Base-by-base conservation (phyloP, 2,329 filamentous ascomycete species). In the Ophiostoma montium region DNA sequence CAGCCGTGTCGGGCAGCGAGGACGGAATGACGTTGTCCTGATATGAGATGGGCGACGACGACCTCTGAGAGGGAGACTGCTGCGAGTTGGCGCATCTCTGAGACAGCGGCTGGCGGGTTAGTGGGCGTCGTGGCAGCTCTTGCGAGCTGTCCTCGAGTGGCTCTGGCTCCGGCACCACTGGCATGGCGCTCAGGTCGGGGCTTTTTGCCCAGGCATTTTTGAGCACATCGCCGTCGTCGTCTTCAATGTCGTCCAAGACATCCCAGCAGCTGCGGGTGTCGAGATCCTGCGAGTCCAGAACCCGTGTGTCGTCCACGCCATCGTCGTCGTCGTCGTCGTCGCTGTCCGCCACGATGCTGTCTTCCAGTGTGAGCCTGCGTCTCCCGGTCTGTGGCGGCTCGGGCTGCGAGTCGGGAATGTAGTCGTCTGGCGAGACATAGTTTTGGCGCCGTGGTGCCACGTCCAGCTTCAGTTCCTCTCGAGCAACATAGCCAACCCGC, bases 341-440 rank as follows among this genome's bases (percentile, higher is more conserved):
- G 8, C 23, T 18, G 8, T 11, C 35, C 9, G 10, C 15, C 39
- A 30, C 39, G 23, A 42, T 42, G 23, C 35, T 10, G n/a, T 41
- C 32, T 8, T 35, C 30, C n/a, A 11, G n/a, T 1, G 21, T n/a
- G 5, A 18, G 19, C 11, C 21, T 36, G 5, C 30, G 21, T 18
- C 42, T 30, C 23, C 23, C 27, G 16, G 42, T 15, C 21, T 12
- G 16, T 9, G 16, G 15, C 39, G n/a, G 15, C 12, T 64, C 59
- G 0, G 67, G 70, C 54, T 76, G 70, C 0, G 76, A 81, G 56
- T 81, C 76, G 10, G 65, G 67, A 18, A 80, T 66, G 27, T 72
- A 64, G 50, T 49, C 44, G 5, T 43, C 23, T 1, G 50, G 47
- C 3, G 50, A 54, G 15, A 54, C 50, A 36, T 52, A 51, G 8